Base-by-base conservation (phyloP, 116 monocot species). In the Dioscorea cayenensis region DNA sequence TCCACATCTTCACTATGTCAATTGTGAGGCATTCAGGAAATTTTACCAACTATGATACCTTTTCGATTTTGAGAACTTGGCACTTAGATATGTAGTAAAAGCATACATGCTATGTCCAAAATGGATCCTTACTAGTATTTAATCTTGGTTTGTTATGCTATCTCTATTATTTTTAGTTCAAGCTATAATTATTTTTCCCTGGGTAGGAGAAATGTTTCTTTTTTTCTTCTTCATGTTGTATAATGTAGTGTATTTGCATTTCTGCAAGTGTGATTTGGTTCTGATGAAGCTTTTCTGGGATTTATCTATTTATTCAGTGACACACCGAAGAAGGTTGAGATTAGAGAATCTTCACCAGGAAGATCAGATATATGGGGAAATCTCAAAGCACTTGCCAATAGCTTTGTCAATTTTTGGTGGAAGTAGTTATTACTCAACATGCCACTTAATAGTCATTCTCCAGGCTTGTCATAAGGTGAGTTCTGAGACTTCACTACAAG, bases 311-410 rank as follows among this genome's bases (percentile, higher is more conserved):
- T 76, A 49, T 25, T 52, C 67, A 79, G 74, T 18, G 61, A 59
- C 20, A 3, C 13, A 14, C 43, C 16, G 22, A 62, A 18, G 52
- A 14, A 63, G 16, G n/a, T 63, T 18, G 49, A 61, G 6, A 29
- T 72, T 10, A 64, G 50, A 14, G 64, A 64, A 69, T 23, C 60
- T 25, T 66, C 32, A 51, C 67, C 36, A 63, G 65, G 73, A 55
- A 37, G 29, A 60, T 55, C 69, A 59, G 36, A 51, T 59, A 14
- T 81, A 4, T 81, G 81, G 81, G 62, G 65, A 19, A 73, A 77
- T 62, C 61, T 81, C 17, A 81, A 68, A 65, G 76, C 73, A 36
- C 14, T 81, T 66, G 77, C 81, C 25, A 49, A 73, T 77, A 73
- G 69, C 16, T 64, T 81, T 51, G 36, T 81, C 62, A 77, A 35